Evolutionary conservation across 2,329 filamentous ascomycete species (phyloP), one percentile per base, ranked within the genome.

Genomic region (Stagonosporopsis cucurbitacearum): DNA sequence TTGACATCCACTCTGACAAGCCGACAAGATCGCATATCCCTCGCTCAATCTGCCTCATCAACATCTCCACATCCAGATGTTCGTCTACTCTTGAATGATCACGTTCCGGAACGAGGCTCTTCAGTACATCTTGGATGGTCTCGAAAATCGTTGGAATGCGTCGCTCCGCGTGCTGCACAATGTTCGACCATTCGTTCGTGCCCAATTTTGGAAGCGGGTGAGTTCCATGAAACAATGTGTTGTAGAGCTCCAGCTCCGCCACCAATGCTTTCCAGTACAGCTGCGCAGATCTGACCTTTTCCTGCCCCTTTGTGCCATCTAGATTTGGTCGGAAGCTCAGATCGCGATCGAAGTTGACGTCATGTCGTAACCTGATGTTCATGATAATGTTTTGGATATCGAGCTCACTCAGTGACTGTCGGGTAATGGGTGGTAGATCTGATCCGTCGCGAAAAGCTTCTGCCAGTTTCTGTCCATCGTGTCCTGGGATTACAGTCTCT

Each of bases 341-440:
- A 63, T 97, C 92, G 2, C 90, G 89, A 68, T 98, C 93, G 69
- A 96, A 98, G 76, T 97, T 98, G 68, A 97, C 91, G 70, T 99
- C 94, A 75, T 97, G 92, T 19, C 94, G 86, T 39, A 98, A 80
- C 71, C 95, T 95, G 37, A 87, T 85, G 71, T 90, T 89, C 64
- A 82, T 83, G 73, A 88, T 90, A 65, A 98, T 96, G 70, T 92
- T 91, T 57, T 86, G 86, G 26, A 97, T 88, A 69, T 98, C 94
- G 30, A 99, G 85, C 75, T 98, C 95, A 70, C 90, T 90, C 44
- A 99, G 78, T 0, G 92, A 95, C 36, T 85, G 82, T 71, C 89
- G 90, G 5, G 94, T 98, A 17, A 98, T 91, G 0, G 93, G 94
- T 1, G 94, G 93, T 51, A 88, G 50, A 8, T 63, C 59, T n/a